These are phyloP conservation scores for Sporothrix euskadiensis DNA, from an alignment of 2,329 filamentous ascomycete species.

Conservation along the genomic window DNA sequence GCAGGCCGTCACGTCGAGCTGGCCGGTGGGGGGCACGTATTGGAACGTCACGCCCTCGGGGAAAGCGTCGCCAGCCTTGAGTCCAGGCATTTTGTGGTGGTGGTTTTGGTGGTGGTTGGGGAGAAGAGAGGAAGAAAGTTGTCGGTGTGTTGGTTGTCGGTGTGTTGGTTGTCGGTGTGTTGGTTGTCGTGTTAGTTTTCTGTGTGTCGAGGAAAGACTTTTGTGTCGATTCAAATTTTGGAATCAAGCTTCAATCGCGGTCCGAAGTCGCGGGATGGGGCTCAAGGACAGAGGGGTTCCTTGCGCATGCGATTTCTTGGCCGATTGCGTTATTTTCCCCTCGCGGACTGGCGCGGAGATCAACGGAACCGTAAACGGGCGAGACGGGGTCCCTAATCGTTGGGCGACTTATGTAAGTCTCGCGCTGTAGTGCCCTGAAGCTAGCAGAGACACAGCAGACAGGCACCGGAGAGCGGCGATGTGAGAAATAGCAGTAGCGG, in stretches of 20 bases:
- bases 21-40: slow-evolving; percentile 7
- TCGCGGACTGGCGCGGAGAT: not conserved
- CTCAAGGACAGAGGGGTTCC: not conserved
- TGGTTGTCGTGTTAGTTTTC: not conserved
- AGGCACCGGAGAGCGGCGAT: not conserved
- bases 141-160: not conserved
- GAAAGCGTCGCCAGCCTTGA: slow-evolving; percentile 9
- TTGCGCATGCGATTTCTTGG: not conserved
- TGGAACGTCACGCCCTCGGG: slow-evolving; percentile 10
- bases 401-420: not conserved
- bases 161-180: not conserved
- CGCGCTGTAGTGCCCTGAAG: not conserved
- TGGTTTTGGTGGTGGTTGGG: not conserved
- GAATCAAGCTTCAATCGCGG: not conserved
- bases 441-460: not conserved
- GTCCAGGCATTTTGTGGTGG: not conserved
- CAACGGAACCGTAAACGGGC: not conserved
- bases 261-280: not conserved
- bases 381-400: not conserved
- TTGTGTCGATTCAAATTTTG: not conserved
- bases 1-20: not conserved
- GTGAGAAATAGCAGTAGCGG: not conserved
- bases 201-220: not conserved
- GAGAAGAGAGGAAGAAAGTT: not conserved
- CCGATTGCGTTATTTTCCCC: slow-evolving; percentile 8